Evolutionary conservation across 2,329 filamentous ascomycete species (phyloP), one percentile per base, ranked within the genome.

Genomic region (Alternaria sp.): DNA sequence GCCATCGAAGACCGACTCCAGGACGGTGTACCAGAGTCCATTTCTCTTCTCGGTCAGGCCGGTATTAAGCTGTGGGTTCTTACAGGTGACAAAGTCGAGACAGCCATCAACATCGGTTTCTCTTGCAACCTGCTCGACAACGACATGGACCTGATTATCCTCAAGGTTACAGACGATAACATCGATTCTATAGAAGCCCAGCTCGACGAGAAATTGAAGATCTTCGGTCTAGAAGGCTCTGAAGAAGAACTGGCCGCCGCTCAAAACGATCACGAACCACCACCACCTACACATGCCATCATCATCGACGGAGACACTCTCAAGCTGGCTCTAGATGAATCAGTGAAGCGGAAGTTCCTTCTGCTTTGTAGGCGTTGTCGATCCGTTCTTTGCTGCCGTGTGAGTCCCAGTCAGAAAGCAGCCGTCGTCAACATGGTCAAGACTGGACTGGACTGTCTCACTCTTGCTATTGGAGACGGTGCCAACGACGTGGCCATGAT

Each of bases 1-100:
- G 95, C 95, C 43, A 99, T 99, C 68, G 95, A 99, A 80, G 95
- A 99, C 84, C 89, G 94, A 70, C 85, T 99, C 28, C 95, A 99
- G 80, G 95, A 99, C 70, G 95, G 94, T 60, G 95, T 99, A 4
- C 95, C 95, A 7, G 95, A 98, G 75, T 94, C 95, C 0, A 99
- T 99, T 71, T 92, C 91, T 52, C 83, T 99, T 45, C 88, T 99
- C 54, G 94, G 91, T 30, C 89, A 93, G 73, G 95, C 95, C 55
- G 96, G 96, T 77, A 97, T 99, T 80, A 99, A 99, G 81, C 87
- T 99, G 8, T 99, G 95, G 95, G 95, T 99, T 55, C 83, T 99
- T 66, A 99, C 95, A 16, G 95, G 96, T 65, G 95, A 99, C 85
- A 99, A 98, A 81, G 94, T 98, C 32, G 95, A 99, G 81, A 99